Evolutionary conservation across 2,329 filamentous ascomycete genomes (phyloP).

Genomic region (Dactylellina cionopaga): DNA sequence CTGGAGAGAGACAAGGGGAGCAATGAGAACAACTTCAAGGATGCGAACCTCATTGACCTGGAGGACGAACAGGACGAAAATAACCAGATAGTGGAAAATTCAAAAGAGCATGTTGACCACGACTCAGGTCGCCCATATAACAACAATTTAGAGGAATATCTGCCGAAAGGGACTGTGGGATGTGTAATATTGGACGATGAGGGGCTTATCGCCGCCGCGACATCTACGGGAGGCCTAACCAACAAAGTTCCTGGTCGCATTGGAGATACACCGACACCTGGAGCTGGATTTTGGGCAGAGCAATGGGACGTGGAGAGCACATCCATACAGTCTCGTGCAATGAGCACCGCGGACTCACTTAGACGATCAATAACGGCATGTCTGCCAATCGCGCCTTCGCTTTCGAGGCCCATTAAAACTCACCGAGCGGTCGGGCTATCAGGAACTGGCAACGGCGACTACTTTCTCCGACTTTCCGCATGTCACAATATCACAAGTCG

Average conservation of each 20-base stretch:
- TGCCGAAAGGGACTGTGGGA: constrained; percentile 85
- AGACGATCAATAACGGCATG: constrained; percentile 4
- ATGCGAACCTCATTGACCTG: constrained; percentile 16
- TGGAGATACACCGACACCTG: constrained; percentile 84
- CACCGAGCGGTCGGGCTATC: constrained; percentile 70
- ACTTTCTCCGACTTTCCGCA: constrained; percentile 78
- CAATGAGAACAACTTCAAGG: constrained; percentile 32
- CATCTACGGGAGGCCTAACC: constrained; percentile 79
- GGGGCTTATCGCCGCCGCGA: constrained; percentile 75
- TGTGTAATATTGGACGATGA: constrained; percentile 82
- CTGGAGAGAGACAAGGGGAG: constrained; percentile 60
- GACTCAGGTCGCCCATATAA: too few species aligned
- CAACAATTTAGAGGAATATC: constrained; percentile 69
- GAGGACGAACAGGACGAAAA: constrained; percentile 7
- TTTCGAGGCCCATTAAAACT: constrained; percentile 1
- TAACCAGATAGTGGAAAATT: not conserved
- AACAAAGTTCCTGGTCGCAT: constrained; percentile 88
- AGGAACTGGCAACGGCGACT: constrained; percentile 88
- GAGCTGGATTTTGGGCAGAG: constrained; percentile 90
- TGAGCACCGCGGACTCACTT: not conserved
- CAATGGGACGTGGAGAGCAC: constrained; percentile 69
- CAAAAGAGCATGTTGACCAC: constrained; percentile 64
- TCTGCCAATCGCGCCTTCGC: constrained; percentile 54
- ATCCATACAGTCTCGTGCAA: not conserved
- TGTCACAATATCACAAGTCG: constrained; percentile 78